phyloP scores from a whole-genome alignment of 2,329 filamentous ascomycete species.

The Didymella segeticola region DNA sequence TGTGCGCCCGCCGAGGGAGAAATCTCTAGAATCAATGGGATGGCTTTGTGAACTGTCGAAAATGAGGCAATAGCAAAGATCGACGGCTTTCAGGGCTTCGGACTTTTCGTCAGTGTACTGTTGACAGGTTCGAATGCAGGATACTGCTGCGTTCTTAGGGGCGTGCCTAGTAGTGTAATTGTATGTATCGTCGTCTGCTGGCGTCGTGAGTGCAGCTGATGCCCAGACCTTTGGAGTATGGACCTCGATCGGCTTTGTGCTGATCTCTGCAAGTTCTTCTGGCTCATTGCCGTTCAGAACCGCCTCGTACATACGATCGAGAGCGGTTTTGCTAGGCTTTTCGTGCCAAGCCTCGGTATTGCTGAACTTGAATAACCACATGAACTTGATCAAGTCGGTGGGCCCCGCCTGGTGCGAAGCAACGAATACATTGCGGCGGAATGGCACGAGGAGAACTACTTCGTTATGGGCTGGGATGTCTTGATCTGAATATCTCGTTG shows the following conservation, averaged over 20 bases:
- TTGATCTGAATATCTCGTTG: conserved; percentile 29
- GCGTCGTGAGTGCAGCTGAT: conserved; percentile 38
- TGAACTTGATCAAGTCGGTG: conserved; percentile 37
- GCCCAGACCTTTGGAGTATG: conserved; percentile 33
- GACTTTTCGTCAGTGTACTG: conserved; percentile 38
- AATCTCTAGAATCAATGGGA: conserved; percentile 12
- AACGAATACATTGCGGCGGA: conserved; percentile 35
- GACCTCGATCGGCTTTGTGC: conserved; percentile 22
- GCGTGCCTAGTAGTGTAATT: conserved; percentile 30
- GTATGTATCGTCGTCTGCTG: conserved; percentile 38
- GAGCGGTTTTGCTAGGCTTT: conserved; percentile 27
- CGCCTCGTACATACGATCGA: conserved; percentile 19
- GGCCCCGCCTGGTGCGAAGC: conserved; percentile 29
- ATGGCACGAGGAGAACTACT: conserved; percentile 30
- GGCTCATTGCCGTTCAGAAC: conserved; percentile 12
- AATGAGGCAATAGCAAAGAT: conserved; percentile 34
- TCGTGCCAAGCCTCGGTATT: conserved; percentile 40
- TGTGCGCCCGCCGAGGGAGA: conserved; percentile 24
- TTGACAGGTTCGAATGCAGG: conserved; percentile 27
- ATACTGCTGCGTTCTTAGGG: not conserved
- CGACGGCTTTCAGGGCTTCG: conserved; percentile 29
- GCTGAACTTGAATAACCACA: conserved; percentile 39
- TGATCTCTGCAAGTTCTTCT: conserved; percentile 21
- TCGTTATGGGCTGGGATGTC: conserved; percentile 20
- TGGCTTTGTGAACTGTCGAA: conserved; percentile 33